These are phyloP conservation scores for Prunus campanulata DNA, from an alignment of 306 rosid species.

Conservation along the genomic window DNA sequence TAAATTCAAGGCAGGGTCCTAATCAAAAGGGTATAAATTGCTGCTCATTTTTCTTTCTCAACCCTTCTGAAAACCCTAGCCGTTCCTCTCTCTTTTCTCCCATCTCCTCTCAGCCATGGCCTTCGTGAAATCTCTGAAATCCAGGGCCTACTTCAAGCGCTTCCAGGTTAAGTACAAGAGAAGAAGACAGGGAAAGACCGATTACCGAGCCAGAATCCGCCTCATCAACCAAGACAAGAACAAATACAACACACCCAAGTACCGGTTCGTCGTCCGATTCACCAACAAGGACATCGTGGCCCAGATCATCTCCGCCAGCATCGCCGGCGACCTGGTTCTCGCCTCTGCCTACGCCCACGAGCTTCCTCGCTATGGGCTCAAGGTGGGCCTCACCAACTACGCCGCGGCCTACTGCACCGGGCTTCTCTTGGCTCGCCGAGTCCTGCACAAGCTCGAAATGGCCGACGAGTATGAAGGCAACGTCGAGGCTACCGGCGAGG, in stretches of 20 bases:
- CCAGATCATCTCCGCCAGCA: conserved; percentile 57
- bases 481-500: conserved; percentile 55
- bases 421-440: conserved; percentile 43
- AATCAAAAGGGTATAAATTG: too few relatives aligned
- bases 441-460: conserved; percentile 50
- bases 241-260: conserved; percentile 86
- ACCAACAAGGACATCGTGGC: conserved; percentile 71
- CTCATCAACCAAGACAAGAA: conserved; percentile 88
- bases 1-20: too few relatives aligned
- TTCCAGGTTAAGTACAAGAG: conserved; percentile 81
- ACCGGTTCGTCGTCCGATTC: conserved; percentile 54
- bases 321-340: conserved; percentile 64
- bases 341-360: conserved; percentile 71
- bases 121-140: conserved; percentile 56
- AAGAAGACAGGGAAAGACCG: conserved; percentile 88
- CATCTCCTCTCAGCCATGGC: conserved; percentile 20
- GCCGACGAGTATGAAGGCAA: conserved; percentile 18
- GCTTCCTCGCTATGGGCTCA: conserved; percentile 57
- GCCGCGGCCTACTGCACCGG: conserved; percentile 66
- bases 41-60: not conserved
- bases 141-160: conserved; percentile 69
- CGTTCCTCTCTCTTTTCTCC: not conserved
- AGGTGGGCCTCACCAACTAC: conserved; percentile 74
- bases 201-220: conserved; percentile 81
- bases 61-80: conserved; percentile 3